Evolutionary conservation across 2,329 filamentous ascomycete species (phyloP).

Genomic region (Pezicula carpinea): DNA sequence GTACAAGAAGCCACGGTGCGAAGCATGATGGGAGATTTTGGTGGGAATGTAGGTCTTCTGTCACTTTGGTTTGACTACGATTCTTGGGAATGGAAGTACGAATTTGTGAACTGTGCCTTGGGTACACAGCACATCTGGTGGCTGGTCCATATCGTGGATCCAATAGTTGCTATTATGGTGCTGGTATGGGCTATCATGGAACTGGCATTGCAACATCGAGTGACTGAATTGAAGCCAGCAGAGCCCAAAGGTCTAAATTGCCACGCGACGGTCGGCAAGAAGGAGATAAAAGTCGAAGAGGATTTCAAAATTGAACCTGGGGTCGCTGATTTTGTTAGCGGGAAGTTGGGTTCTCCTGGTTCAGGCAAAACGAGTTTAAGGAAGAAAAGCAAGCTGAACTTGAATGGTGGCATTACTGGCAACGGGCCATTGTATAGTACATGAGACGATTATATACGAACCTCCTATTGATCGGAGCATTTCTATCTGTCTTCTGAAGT

Average conservation of each 20-base stretch:
- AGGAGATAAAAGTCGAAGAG: background rate
- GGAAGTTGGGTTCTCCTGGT: background rate
- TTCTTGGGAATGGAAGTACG: conserved; percentile 72
- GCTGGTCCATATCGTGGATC: conserved; percentile 72
- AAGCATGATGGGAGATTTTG: conserved; percentile 97
- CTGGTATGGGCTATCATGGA: background rate
- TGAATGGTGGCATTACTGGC: background rate
- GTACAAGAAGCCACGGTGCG: conserved; percentile 88
- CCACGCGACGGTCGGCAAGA: background rate
- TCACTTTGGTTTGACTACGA: conserved; percentile 82
- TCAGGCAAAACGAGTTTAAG: background rate
- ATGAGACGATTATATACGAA: too few species aligned
- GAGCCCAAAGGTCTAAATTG: background rate
- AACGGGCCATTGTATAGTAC: background rate
- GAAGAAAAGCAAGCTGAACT: background rate
- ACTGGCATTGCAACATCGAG: too few species aligned
- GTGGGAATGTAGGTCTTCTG: conserved; percentile 84
- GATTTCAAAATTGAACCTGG: background rate
- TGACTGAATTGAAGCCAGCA: background rate
- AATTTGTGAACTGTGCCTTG: conserved; percentile 72
- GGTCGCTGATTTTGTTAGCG: background rate
- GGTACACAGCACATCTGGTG: conserved; percentile 94
- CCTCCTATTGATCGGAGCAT: too few species aligned
- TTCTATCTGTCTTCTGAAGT: too few species aligned
- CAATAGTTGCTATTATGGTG: conserved; percentile 12